These are phyloP conservation scores for Trametes pubescens DNA, from an alignment of 1,284 basidiomycete species.

Conservation along the genomic window DNA sequence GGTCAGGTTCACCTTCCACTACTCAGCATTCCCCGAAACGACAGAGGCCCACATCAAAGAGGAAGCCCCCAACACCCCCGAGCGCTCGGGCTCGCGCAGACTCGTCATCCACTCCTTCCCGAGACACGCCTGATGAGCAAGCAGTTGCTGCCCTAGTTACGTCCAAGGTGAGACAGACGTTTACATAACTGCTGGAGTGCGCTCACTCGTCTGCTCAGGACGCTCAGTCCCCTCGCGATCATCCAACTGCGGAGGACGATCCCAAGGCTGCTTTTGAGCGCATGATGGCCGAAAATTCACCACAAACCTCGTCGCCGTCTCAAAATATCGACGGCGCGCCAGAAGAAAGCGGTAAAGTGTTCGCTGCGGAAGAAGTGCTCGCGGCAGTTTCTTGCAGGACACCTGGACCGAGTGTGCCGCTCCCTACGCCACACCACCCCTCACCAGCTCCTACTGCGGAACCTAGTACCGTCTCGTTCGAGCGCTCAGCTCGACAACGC, in stretches of 20 bases:
- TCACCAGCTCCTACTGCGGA: background rate
- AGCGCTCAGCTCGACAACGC: background rate
- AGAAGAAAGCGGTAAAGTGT: background rate
- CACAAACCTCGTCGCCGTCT: background rate
- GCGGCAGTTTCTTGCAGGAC: background rate
- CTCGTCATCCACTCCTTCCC: background rate
- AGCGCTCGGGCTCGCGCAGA: too few relatives aligned
- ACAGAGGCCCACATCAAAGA: background rate
- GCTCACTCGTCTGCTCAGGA: background rate
- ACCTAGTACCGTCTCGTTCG: background rate
- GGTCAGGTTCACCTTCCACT: background rate
- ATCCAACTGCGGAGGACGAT: background rate
- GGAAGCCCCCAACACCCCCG: background rate
- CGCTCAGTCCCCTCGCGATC: background rate
- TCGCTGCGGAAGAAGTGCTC: background rate
- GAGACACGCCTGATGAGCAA: background rate
- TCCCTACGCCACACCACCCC: background rate
- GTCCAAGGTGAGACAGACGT: background rate
- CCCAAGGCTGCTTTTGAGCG: slow-evolving; percentile 10
- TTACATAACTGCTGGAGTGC: background rate
- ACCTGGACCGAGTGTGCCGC: background rate
- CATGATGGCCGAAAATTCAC: slow-evolving; percentile 12
- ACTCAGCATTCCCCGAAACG: background rate
- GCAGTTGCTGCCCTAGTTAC: background rate
- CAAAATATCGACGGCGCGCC: background rate